A percentile compares a stretch with the other conserved stretches of the same genome.
phyloP scores from a whole-genome alignment of 2,329 filamentous ascomycete species.

The Thielaviopsis musarum region DNA sequence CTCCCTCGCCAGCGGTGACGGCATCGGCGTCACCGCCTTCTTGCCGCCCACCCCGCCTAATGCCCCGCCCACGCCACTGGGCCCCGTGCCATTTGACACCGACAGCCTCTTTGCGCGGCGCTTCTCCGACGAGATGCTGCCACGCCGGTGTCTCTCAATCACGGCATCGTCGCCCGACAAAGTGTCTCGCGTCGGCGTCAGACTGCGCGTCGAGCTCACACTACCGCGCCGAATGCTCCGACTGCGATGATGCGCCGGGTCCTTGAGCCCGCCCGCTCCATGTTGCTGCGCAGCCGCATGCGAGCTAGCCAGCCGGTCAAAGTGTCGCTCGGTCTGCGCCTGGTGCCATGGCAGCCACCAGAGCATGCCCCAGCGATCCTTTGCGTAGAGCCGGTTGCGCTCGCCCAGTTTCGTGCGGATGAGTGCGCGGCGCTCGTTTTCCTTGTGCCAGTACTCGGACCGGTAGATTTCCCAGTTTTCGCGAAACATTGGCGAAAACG shows the following conservation, averaged over 20 bases:
- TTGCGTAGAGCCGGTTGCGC: slow-evolving; percentile 49
- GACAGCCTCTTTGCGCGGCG: slow-evolving; percentile 8
- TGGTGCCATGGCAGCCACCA: slow-evolving; percentile 69
- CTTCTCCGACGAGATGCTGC: slow-evolving; percentile 9
- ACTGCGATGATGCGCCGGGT: slow-evolving; percentile 29
- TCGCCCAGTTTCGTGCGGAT: slow-evolving; percentile 54
- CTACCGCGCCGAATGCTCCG: slow-evolving; percentile 36
- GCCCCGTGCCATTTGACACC: not conserved
- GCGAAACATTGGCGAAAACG: slow-evolving; percentile 83
- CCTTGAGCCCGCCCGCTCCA: slow-evolving; percentile 23
- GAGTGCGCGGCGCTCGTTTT: slow-evolving; percentile 73
- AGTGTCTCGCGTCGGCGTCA: slow-evolving; percentile 30
- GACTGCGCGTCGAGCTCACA: slow-evolving; percentile 32
- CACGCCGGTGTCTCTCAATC: slow-evolving; percentile 9
- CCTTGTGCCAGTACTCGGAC: slow-evolving; percentile 88
- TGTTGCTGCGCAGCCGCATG: slow-evolving; percentile 19
- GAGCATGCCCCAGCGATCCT: slow-evolving; percentile 53
- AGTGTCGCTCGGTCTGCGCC: slow-evolving; percentile 18
- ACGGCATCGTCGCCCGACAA: slow-evolving; percentile 18
- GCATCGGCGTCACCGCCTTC: not conserved
- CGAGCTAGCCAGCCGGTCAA: slow-evolving; percentile 11
- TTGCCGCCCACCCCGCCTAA: not conserved
- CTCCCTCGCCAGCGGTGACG: slow-evolving; percentile 9
- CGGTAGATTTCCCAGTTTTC: slow-evolving; percentile 96
- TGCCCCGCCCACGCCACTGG: not conserved